Evolutionary conservation across 139 green algal genomes (phyloP).

Genomic region (Tetratostichococcus sp.): DNA sequence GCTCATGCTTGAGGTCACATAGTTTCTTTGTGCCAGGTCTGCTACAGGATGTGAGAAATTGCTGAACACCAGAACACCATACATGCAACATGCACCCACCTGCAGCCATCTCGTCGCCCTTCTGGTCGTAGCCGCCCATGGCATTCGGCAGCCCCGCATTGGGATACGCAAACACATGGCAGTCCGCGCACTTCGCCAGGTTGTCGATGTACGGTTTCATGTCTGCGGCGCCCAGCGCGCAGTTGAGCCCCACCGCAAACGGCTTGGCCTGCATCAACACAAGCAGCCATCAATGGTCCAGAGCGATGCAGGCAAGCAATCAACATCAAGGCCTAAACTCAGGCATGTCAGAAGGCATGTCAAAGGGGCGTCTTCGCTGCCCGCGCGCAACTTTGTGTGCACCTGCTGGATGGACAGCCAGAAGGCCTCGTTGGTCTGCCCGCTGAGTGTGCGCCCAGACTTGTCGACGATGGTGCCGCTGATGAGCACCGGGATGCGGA

Average conservation of each 20-base stretch:
- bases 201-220: conserved; percentile 95
- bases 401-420: conserved; percentile 80
- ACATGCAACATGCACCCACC: background rate
- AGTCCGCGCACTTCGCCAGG: conserved; percentile 81
- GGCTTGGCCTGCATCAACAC: conserved; percentile 73
- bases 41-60: too few species aligned
- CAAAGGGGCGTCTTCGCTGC: too few species aligned
- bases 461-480: conserved; percentile 91
- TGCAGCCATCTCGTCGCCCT: conserved; percentile 87
- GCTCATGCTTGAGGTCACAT: too few species aligned
- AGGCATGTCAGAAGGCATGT: too few species aligned
- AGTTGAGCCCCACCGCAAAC: conserved; percentile 95
- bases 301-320: too few species aligned
- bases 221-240: conserved; percentile 89
- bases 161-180: conserved; percentile 96
- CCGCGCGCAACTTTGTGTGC: too few species aligned
- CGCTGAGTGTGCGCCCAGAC: conserved; percentile 88
- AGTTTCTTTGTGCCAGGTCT: too few species aligned
- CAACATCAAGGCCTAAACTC: too few species aligned
- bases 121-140: conserved; percentile 99
- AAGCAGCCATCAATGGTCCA: too few species aligned
- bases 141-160: conserved; percentile 97
- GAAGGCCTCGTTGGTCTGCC: conserved; percentile 98
- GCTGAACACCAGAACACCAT: too few species aligned
- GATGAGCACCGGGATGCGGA: conserved; percentile 90